Base-by-base conservation (phyloP, 108 stramenopile genomes). In the Aurantiochytrium sp. region DNA sequence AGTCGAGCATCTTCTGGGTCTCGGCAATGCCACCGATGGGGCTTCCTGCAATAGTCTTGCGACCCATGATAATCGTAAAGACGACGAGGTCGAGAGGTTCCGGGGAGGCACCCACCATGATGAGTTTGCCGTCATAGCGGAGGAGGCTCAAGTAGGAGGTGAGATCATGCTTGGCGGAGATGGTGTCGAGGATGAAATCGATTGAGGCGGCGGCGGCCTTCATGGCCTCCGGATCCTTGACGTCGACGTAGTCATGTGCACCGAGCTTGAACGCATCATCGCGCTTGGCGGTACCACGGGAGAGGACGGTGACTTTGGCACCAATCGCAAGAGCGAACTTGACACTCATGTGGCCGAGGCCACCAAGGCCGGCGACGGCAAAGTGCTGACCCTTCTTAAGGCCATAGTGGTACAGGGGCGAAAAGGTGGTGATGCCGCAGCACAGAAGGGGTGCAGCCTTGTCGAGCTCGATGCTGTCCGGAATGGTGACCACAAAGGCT, bases 381-480 rank as follows among this genome's bases (percentile, higher is more conserved):
- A 95, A 90, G 10, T 58, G 71, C 87, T 92, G 90, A 10, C 91
- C 92, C 16, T 73, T 60, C 44, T 69, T 87, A 5, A 58, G 35
- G 87, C 92, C 91, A 42, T 90, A 90, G 88, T 90, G 91, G 55
- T 92, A 88, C 87, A 95, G 83, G 5, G 94, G 94, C 12, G 60
- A 87, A 83, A 92, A 96, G 51, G 64, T 91, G 57, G 95, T 96
- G 60, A 95, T 91, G 58, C 95, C 95, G 47, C 94, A 94, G 90
- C 95, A 96, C 72, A 95, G 58, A 21, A 95, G 57, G 28, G 90
- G 89, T 42, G 90, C 94, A 12, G 92, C 94, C 25, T 58, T 64
- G 47, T 89, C 58, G 45, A 92, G 28, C 4, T 58, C 59, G 59
- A 93, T 60, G 25, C 53, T 58, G 51, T 94, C 89, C 5, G 94